Evolutionary conservation across 169 alveolate genomes (phyloP).

Genomic region (Eimeria sp.): DNA sequence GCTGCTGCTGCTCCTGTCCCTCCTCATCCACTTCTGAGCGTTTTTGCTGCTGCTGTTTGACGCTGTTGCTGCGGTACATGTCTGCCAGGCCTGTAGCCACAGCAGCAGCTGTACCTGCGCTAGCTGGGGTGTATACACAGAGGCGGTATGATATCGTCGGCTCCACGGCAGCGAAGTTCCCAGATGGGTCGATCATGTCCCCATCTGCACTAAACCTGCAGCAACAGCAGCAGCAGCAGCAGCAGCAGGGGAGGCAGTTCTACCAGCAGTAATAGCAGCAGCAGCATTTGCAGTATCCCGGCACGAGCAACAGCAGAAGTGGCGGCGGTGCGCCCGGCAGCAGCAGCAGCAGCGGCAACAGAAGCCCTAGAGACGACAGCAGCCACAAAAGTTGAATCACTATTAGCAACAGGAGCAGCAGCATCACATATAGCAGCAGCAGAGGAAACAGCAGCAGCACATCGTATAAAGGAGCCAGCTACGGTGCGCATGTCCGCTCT

Average conservation of each 20-base stretch:
- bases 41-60: neutral
- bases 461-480: neutral
- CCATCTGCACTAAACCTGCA: slow-evolving; percentile 50
- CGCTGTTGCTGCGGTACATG: slow-evolving; percentile 22
- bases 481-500: neutral
- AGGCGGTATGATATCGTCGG: slow-evolving; percentile 36
- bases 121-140: slow-evolving; percentile 18
- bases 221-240: neutral
- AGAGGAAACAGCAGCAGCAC: neutral
- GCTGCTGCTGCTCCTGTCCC: slow-evolving; percentile 49
- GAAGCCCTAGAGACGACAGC: neutral
- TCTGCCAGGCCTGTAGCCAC: neutral
- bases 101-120: slow-evolving; percentile 37
- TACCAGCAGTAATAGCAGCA: neutral
- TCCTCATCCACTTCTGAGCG: slow-evolving; percentile 10
- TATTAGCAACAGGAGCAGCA: neutral
- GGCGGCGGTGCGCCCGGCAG: neutral
- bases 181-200: slow-evolving; percentile 32
- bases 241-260: neutral
- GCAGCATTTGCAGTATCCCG: neutral
- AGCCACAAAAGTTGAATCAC: neutral
- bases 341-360: slow-evolving; percentile 1
- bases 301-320: neutral
- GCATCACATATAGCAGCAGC: neutral
- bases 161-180: slow-evolving; percentile 56